Percentiles rank a stretch among this genome's conserved stretches.
Conservation (phyloP, 768 basidiomycete species). For the Pholiota molesta region DNA sequence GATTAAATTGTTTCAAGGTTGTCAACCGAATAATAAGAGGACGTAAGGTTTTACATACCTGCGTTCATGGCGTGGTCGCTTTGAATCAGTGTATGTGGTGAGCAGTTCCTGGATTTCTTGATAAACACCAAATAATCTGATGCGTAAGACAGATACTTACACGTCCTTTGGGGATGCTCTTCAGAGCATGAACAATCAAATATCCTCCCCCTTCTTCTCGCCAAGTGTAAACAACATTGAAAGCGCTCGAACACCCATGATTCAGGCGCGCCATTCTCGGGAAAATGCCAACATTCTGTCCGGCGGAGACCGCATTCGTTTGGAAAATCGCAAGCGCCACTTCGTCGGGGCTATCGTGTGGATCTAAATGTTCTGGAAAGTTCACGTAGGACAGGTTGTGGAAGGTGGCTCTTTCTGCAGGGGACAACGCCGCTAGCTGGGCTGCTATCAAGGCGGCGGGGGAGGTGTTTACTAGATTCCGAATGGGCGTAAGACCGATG, state of each 20-base stretch:
- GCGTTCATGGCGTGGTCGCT: conserved; percentile 52
- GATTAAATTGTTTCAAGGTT: conserved; percentile 10
- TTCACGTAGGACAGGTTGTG: conserved; percentile 60
- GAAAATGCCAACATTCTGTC: conserved; percentile 57
- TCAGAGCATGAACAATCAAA: conserved; percentile 59
- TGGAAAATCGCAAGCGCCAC: conserved; percentile 67
- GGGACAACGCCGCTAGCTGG: conserved; percentile 35
- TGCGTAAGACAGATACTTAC: conserved; percentile 30
- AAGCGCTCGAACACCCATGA: conserved; percentile 68
- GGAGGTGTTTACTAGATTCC: conserved; percentile 40
- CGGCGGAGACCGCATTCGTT: conserved; percentile 66
- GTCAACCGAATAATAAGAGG: neutral
- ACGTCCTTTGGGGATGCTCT: conserved; percentile 52
- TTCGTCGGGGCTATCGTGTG: conserved; percentile 39
- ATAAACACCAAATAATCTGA: conserved; percentile 2
- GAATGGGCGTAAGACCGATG: neutral
- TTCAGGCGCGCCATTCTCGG: conserved; percentile 70
- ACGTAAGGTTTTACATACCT: conserved; percentile 37
- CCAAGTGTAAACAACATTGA: conserved; percentile 70
- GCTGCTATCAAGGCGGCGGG: conserved; percentile 47
- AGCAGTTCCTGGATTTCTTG: conserved; percentile 52
- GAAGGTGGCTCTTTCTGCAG: conserved; percentile 42
- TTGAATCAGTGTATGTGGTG: conserved; percentile 64
- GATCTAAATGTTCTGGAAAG: conserved; percentile 45
- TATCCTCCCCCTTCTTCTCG: conserved; percentile 42